Percentiles rank a stretch among this genome's conserved stretches.
Conservation (phyloP, 2,329 filamentous ascomycete species). For the Pseudogymnoascus pannorum region DNA sequence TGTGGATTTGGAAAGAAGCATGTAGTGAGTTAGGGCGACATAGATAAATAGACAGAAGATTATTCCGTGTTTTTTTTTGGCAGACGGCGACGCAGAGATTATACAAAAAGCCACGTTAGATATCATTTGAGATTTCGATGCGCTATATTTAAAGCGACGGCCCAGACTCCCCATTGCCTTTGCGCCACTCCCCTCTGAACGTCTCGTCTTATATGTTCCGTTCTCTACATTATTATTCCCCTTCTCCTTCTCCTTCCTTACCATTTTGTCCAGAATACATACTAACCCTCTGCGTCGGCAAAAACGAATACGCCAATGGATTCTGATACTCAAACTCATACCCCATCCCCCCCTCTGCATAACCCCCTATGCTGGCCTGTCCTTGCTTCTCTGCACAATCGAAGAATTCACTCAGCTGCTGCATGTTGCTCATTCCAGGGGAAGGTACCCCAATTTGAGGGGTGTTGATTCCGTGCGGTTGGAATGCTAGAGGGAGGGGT, state of each 20-base stretch:
- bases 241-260: conserved; percentile 10
- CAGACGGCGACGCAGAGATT: background rate
- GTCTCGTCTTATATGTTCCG: background rate
- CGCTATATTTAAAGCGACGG: background rate
- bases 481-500: conserved; percentile 28
- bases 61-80: background rate
- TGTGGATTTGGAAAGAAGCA: background rate
- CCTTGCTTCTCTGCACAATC: background rate
- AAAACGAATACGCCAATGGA: conserved; percentile 22
- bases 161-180: background rate
- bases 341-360: background rate
- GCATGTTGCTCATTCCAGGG: background rate
- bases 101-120: background rate
- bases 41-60: background rate
- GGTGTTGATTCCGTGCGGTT: conserved; percentile 17
- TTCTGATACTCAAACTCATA: conserved; percentile 18
- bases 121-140: background rate
- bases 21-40: background rate
- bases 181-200: background rate
- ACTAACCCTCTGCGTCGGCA: conserved; percentile 23
- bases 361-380: background rate
- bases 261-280: conserved; percentile 19
- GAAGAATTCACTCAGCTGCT: background rate
- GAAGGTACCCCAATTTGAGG: conserved; percentile 15
- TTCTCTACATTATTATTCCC: background rate